phyloP scores from a whole-genome alignment of 78 protist genomes.

The Parvularia atlantis region DNA sequence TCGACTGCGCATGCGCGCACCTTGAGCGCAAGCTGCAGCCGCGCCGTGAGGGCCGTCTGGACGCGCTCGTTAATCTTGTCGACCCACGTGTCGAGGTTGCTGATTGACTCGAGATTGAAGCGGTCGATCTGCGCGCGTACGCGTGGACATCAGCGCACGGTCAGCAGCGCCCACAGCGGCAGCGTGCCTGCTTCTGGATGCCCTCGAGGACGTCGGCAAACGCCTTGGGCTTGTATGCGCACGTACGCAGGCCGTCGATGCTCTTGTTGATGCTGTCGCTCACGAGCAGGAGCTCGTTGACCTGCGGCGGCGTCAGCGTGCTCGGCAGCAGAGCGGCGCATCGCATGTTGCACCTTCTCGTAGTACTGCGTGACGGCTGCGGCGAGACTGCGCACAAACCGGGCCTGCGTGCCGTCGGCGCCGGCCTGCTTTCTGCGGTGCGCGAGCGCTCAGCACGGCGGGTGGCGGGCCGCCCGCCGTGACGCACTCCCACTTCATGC shows the following conservation, averaged over 20 bases:
- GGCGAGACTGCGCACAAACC: slow-evolving; percentile 5
- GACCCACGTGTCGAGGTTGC: slow-evolving; percentile 68
- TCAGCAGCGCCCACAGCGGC: too few relatives aligned
- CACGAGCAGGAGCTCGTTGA: background rate
- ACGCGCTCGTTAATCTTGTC: slow-evolving; percentile 30
- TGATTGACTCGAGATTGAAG: slow-evolving; percentile 43
- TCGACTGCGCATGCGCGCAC: background rate
- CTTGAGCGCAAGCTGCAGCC: slow-evolving; percentile 46
- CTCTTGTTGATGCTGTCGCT: too few relatives aligned
- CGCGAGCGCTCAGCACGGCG: background rate
- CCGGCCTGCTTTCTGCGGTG: slow-evolving; percentile 20
- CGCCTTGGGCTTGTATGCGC: slow-evolving; percentile 17
- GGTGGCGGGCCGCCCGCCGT: too few relatives aligned
- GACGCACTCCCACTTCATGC: slow-evolving; percentile 22
- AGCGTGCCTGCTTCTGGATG: slow-evolving; percentile 56
- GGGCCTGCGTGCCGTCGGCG: background rate
- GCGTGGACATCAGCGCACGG: too few relatives aligned
- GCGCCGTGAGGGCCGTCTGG: slow-evolving; percentile 32
- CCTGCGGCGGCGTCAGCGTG: background rate
- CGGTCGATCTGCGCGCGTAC: too few relatives aligned
- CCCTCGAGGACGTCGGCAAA: background rate
- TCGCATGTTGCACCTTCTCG: slow-evolving; percentile 41
- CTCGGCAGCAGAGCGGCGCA: background rate
- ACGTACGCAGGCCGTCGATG: slow-evolving; percentile 13
- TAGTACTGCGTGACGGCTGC: slow-evolving; percentile 23